Evolutionary conservation across 495 filamentous ascomycete species (phyloP).

Genomic region (Apodospora peruviana): DNA sequence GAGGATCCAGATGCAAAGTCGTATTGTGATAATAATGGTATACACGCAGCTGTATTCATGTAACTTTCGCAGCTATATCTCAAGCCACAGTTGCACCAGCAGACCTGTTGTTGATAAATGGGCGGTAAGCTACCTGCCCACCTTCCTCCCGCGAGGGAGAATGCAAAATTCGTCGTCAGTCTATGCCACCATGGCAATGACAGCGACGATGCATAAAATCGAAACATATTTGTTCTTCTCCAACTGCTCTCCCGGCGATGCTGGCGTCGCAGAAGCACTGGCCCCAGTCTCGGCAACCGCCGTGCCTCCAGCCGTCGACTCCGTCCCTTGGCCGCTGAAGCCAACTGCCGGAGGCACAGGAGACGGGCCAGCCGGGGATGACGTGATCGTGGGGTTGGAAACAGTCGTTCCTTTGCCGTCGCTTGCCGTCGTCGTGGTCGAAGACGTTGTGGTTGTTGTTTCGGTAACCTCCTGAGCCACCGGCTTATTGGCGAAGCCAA

Average conservation of each 20-base stretch:
- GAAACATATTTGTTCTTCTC: constrained; percentile 8
- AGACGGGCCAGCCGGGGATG: background rate
- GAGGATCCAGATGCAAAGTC: constrained; percentile 3
- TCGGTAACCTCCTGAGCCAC: constrained; percentile 8
- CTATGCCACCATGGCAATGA: constrained; percentile 14
- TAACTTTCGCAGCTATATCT: background rate
- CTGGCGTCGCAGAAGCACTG: constrained; percentile 1
- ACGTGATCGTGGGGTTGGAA: background rate
- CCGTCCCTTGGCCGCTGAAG: constrained; percentile 11
- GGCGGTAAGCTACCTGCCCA: too few species aligned
- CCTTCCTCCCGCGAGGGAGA: too few species aligned
- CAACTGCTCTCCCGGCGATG: constrained; percentile 14
- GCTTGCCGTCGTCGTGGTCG: background rate
- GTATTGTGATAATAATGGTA: constrained; percentile 1
- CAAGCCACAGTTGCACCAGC: background rate
- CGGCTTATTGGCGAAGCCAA: constrained; percentile 43
- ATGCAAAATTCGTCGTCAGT: constrained; percentile 13
- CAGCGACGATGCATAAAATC: constrained; percentile 11
- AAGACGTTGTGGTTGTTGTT: constrained; percentile 2
- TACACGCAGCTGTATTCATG: too few species aligned
- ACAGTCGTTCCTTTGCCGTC: constrained; percentile 1
- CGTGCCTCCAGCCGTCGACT: constrained; percentile 1
- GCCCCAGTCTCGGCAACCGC: constrained; percentile 6
- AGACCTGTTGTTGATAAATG: background rate
- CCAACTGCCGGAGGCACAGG: constrained; percentile 3